Evolutionary conservation across 2,329 filamentous ascomycete species (phyloP).

Genomic region (Botryotinia narcissicola): DNA sequence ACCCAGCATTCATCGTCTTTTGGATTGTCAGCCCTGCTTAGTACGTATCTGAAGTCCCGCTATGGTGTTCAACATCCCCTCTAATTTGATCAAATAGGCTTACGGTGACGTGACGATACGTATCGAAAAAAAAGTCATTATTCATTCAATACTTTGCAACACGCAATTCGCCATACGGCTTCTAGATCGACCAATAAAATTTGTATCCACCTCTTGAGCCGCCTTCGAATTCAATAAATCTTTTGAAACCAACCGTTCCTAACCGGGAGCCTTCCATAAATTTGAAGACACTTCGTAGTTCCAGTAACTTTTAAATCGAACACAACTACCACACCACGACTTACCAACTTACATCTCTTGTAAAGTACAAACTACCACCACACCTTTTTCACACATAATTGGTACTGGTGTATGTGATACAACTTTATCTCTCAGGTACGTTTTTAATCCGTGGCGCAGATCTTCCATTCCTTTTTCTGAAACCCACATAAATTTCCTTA

Average conservation of each 20-base stretch:
- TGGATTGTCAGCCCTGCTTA: conserved; percentile 10
- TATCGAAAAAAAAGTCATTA: not conserved
- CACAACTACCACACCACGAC: not conserved
- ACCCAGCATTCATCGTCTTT: not conserved
- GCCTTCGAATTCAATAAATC: not conserved
- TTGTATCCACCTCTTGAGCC: conserved; percentile 11
- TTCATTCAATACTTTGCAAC: not conserved
- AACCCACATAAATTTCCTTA: conserved; percentile 17
- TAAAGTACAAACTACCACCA: not conserved
- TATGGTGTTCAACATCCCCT: conserved; percentile 2
- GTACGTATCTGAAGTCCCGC: conserved; percentile 3
- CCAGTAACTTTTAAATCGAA: not conserved
- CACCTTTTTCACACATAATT: not conserved
- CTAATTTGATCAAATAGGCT: conserved; percentile 8
- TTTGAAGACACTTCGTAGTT: not conserved
- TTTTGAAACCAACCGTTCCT: conserved; percentile 10
- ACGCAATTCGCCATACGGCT: not conserved
- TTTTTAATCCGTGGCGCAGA: conserved; percentile 8
- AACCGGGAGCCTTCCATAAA: not conserved
- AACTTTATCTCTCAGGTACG: conserved; percentile 1
- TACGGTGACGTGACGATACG: conserved; percentile 1
- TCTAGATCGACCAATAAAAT: not conserved
- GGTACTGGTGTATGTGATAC: not conserved
- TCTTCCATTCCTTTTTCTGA: conserved; percentile 11
- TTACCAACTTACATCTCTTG: not conserved